Evolutionary conservation across 2,329 filamentous ascomycete genomes (phyloP), one percentile per base, ranked within the genome.

Genomic region (Claviceps cyperi): DNA sequence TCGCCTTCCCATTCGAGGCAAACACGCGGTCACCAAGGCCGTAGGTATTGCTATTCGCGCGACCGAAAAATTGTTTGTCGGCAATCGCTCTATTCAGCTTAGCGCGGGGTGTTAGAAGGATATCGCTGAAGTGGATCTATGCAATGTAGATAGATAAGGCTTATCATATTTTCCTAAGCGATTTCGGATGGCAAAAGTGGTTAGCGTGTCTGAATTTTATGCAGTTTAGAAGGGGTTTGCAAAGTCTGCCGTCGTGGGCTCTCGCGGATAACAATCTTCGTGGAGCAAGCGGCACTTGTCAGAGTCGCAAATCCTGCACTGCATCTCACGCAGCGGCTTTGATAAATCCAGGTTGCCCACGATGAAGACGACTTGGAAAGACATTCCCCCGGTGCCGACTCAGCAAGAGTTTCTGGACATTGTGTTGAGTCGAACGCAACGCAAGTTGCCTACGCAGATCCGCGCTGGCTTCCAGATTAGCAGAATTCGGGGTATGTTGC

Each of bases 351-450:
- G 19, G 50, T 62, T 58, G 62, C 61, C 66, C 71, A 69, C 55
- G 50, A 78, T 78, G 75, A 78, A 77, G 72, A 77, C 74, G 55
- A 79, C 76, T 50, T 83, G 79, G 79, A 83, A 83, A 66, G 82
- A 86, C 64, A 94, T 94, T 60, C 83, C 85, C 55, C 87, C 88
- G 57, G 87, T 94, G 57, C 91, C 91, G 52, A 94, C 86, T 62
- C 84, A 84, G 67, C 84, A 94, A 74, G 92, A 98, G 71, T 97
- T 98, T 64, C 77, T 98, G 60, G 92, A 98, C 70, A 96, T 98
- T 66, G 90, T 97, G 57, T 78, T 98, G 61, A 94, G 86, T 63
- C 78, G 92, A 59, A 96, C 89, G 4, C 91, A 97, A 76, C 79
- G 91, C 64, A 83, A 91, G 55, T 75, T 98, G 56, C 92, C 92